Conservation (phyloP, 2,329 filamentous ascomycete genomes). For the Arthrinium puccinioides region DNA sequence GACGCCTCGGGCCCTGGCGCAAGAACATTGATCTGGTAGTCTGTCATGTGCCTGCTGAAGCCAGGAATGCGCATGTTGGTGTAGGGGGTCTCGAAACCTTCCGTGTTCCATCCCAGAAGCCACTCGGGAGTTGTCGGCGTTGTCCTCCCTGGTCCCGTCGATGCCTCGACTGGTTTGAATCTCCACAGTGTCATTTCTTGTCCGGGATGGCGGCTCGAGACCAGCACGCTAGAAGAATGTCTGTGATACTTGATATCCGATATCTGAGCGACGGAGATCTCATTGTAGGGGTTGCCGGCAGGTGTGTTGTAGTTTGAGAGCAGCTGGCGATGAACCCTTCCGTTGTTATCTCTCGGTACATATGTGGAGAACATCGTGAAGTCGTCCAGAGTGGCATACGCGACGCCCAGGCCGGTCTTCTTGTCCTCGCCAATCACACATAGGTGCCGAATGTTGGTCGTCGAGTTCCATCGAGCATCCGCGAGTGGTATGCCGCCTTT, state of each 20-base stretch:
- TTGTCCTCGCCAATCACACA: conserved; percentile 31
- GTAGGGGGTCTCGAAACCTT: conserved; percentile 5
- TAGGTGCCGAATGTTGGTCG: conserved; percentile 30
- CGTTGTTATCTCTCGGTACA: conserved; percentile 34
- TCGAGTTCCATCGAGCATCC: conserved; percentile 14
- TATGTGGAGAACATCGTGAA: conserved; percentile 25
- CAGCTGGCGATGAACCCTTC: conserved; percentile 16
- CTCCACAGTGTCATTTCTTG: conserved; percentile 25
- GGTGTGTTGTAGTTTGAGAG: conserved; percentile 11
- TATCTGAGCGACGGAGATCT: conserved; percentile 30
- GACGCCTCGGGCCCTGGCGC: conserved; percentile 29
- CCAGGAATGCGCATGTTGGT: conserved; percentile 7
- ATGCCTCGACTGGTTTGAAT: conserved; percentile 28
- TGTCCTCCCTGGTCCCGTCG: conserved; percentile 5
- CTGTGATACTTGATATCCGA: conserved; percentile 41
- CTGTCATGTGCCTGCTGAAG: conserved; percentile 9
- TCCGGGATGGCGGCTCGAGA: conserved; percentile 31
- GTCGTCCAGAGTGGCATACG: conserved; percentile 30
- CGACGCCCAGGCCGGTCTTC: conserved; percentile 31
- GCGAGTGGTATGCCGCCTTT: conserved; percentile 33
- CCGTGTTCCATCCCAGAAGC: conserved; percentile 21
- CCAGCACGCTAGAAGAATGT: conserved; percentile 31
- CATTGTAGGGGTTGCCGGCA: conserved; percentile 13
- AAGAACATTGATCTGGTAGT: conserved; percentile 28
- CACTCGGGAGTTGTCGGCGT: conserved; percentile 24